Base-by-base conservation (phyloP, 2,329 filamentous ascomycete species). In the Cordyceps fumosorosea region DNA sequence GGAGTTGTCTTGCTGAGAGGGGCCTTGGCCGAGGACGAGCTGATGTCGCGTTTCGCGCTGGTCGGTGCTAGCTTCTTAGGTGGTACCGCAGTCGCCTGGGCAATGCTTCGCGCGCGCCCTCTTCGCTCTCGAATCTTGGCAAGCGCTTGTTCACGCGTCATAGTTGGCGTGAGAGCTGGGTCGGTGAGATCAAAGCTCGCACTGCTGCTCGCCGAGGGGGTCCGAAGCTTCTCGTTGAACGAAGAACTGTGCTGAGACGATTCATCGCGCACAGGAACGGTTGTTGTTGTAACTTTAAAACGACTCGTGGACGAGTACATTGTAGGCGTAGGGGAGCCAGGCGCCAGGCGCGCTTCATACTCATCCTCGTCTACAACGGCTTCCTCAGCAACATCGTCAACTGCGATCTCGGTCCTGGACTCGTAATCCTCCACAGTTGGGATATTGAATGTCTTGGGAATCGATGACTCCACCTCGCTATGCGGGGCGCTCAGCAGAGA, bases 121-220 rank as follows among this genome's bases (percentile, higher is more conserved):
- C 90, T 78, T 32, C 90, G 81, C 75, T 90, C 87, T 59, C 86
- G 82, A 66, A 93, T 93, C 71, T 88, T 85, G 61, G 88, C 88
- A 18, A 93, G 80, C 3, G 89, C 89, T 73, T 91, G 81, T 72
- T 91, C 90, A 60, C 90, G 81, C 29, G 84, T 84, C 83, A 88
- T 86, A 45, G 85, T 88, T 5, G 85, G 84, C 48, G 82, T 86
- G 64, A 88, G 72, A 11, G 84, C 84, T 22, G 83, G 82, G 70
- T 86, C 82, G 64, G 75, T 81, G 47, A 77, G 70, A 70, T 85
- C 83, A 67, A 85, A 85, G 60, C 72, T 75, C 58, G 67, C 71
- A 62, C 66, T 72, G 65, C 73, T 75, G 53, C 70, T 72, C 50
- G 69, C 71, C 4, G 76, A 79, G 1, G 79, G 79, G 1, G 79